These are phyloP conservation scores for Ceratocystis huliohia DNA, from an alignment of 2,329 filamentous ascomycete genomes.

Conservation along the genomic window DNA sequence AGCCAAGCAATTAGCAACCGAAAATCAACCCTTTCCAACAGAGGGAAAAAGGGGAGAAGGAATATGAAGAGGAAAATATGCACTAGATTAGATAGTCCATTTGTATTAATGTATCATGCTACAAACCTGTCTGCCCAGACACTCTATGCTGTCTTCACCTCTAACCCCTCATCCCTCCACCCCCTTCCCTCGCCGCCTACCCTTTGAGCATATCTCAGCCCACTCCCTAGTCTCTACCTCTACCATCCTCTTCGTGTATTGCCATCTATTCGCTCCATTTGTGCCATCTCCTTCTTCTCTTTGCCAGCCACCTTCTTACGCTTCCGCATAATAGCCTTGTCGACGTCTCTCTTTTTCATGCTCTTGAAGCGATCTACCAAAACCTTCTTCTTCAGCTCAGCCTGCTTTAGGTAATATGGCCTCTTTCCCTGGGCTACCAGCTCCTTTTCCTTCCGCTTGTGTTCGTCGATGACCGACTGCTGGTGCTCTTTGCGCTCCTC, in stretches of 20 bases:
- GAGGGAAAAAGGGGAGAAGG: neutral
- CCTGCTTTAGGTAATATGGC: conserved; percentile 86
- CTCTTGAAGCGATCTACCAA: conserved; percentile 66
- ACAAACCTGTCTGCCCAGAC: neutral
- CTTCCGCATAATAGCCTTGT: conserved; percentile 72
- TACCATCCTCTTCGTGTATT: conserved; percentile 13
- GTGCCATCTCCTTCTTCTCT: conserved; percentile 63
- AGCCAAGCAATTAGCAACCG: neutral
- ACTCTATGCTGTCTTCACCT: neutral
- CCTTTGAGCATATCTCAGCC: too few species aligned
- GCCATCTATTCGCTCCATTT: conserved; percentile 27
- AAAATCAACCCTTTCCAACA: too few species aligned
- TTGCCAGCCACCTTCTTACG: conserved; percentile 78
- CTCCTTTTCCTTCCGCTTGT: conserved; percentile 73
- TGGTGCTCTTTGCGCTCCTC: conserved; percentile 57
- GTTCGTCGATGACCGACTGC: conserved; percentile 56
- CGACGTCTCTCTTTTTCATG: conserved; percentile 75
- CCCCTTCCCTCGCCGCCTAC: neutral
- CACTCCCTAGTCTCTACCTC: conserved; percentile 3
- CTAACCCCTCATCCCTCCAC: too few species aligned
- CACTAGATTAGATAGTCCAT: conserved; percentile 7
- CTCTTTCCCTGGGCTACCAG: conserved; percentile 76
- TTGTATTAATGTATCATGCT: neutral
- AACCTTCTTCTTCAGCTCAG: conserved; percentile 78
- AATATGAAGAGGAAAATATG: neutral